Evolutionary conservation across 176 grass and related monocot species (phyloP).

Genomic region (Olyra latifolia): DNA sequence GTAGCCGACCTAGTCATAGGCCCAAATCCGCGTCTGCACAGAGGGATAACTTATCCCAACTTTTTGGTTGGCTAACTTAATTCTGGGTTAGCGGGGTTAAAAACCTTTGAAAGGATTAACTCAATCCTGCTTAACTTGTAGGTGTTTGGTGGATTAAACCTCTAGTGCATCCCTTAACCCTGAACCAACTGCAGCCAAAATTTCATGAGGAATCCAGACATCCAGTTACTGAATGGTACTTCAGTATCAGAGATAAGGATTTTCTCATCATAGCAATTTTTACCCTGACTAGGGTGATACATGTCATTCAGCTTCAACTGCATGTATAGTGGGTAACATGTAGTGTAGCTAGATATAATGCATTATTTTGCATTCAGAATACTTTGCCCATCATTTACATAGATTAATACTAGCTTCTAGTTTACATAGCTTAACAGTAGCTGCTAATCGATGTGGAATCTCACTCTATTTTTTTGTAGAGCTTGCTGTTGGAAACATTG

Average conservation of each 20-base stretch:
- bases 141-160: too few species aligned
- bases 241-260: slow-evolving; percentile 4
- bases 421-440: background rate
- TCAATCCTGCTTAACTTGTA: too few species aligned
- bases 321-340: slow-evolving; percentile 6
- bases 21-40: too few species aligned
- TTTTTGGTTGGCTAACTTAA: too few species aligned
- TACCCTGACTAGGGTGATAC: background rate
- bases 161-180: too few species aligned
- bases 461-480: slow-evolving; percentile 43
- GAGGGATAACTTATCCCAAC: too few species aligned
- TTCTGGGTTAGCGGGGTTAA: too few species aligned
- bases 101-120: too few species aligned
- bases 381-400: background rate
- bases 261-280: background rate
- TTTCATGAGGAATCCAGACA: background rate
- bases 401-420: background rate
- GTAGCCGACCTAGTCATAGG: too few species aligned
- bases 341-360: background rate
- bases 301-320: background rate
- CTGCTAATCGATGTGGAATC: background rate
- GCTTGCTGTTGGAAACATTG: slow-evolving; percentile 92
- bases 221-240: slow-evolving; percentile 2
- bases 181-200: background rate
- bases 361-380: background rate